Base-by-base conservation (phyloP, 2,329 filamentous ascomycete species). In the Drechslera avenae region DNA sequence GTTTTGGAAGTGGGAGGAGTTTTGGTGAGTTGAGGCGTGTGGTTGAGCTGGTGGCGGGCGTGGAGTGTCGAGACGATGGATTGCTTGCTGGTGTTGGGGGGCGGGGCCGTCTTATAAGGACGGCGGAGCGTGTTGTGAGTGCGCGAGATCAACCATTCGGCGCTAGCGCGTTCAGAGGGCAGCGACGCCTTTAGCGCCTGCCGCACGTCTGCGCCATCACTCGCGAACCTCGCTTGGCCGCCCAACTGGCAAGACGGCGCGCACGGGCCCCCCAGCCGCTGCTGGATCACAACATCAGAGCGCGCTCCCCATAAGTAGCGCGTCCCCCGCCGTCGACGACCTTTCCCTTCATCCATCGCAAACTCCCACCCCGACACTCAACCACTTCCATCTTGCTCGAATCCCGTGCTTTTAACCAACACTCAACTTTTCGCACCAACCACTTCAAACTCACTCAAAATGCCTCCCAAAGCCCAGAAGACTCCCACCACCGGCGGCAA, bases 381-480 rank as follows among this genome's bases (percentile, higher is more conserved):
- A 58, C 49, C 59, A 66, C 52, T 50, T 56, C 57, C 58, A 61
- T 60, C 57, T 60, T 52, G 53, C 52, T 46, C 37, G 34, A 39
- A 39, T 39, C 51, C 41, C 21, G 51, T 41, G 53, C 54, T 52
- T 49, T 46, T 39, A 52, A 41, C 52, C 41, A 40, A 46, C 49
- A 37, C 45, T 50, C 41, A 50, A 35, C 46, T 44, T 60, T 59
- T 41, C 36, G 40, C 42, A 48, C 14, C 39, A 26, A 32, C 17
- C 23, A 40, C 50, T 32, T 41, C 51, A 47, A 39, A 55, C 47
- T 49, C 54, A 50, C 34, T 59, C 50, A 75, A 88, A 89, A 97
- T 97, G 94, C 86, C 94, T 83, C 93, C 94, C 76, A 97, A 97
- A 85, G 93, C 93, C 75, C 89, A 95, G 83, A 97, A 97, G 91